These are phyloP conservation scores for Pichia sp. DNA, from an alignment of 1,139 yeast genomes.

Conservation along the genomic window DNA sequence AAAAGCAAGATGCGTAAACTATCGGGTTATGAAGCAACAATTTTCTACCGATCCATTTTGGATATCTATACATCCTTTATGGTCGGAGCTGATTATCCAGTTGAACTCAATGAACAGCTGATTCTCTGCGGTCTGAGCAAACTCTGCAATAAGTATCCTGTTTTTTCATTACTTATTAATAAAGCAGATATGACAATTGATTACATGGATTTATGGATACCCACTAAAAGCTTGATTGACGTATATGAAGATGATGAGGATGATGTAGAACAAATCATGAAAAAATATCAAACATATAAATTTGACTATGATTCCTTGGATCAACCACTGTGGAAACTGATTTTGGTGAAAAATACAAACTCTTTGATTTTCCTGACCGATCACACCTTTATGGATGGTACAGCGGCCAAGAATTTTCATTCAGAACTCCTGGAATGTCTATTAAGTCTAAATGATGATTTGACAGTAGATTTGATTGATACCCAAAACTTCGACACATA, in stretches of 20 bases:
- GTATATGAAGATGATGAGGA: neutral
- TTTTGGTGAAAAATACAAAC: slow-evolving; percentile 4
- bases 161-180: slow-evolving; percentile 3
- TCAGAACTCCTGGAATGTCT: neutral
- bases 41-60: neutral
- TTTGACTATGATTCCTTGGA: slow-evolving; percentile 1
- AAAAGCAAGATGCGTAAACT: neutral
- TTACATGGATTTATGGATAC: neutral
- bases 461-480: neutral
- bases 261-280: neutral
- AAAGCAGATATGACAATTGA: neutral
- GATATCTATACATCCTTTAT: neutral
- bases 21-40: slow-evolving; percentile 1
- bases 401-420: slow-evolving; percentile 30
- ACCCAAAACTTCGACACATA: slow-evolving; percentile 1
- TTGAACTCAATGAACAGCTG: neutral
- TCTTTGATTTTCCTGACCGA: slow-evolving; percentile 27
- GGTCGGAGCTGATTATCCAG: neutral
- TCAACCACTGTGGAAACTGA: slow-evolving; percentile 14
- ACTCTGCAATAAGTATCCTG: slow-evolving; percentile 3
- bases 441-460: too few relatives aligned
- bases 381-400: slow-evolving; percentile 33
- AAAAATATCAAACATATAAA: neutral
- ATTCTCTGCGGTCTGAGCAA: neutral
- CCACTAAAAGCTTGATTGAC: neutral